These are phyloP conservation scores for Aspergillus terreus DNA, from an alignment of 2,329 filamentous ascomycete species.

Conservation along the genomic window DNA sequence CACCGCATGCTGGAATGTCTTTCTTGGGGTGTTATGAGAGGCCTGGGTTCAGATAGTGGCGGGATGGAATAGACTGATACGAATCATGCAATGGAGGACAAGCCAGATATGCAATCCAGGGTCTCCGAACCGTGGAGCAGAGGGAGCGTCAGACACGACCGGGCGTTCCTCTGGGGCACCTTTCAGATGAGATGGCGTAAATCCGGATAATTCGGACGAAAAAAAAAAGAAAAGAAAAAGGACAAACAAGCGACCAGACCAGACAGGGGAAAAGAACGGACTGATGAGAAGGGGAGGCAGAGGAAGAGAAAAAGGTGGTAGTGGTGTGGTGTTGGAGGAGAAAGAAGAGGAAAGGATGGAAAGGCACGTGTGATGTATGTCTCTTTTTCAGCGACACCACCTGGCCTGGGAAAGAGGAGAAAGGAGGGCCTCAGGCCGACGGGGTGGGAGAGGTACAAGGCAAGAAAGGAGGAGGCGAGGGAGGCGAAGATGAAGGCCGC, in stretches of 20 bases:
- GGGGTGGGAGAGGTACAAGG: not conserved
- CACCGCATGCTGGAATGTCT: constrained; percentile 15
- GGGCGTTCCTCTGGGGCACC: not conserved
- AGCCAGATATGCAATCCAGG: constrained; percentile 13
- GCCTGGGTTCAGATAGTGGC: too few species aligned
- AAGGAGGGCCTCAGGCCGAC: constrained; percentile 4
- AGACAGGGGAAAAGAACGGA: not conserved
- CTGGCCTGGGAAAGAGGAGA: not conserved
- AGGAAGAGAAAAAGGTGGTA: not conserved
- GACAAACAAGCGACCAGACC: not conserved
- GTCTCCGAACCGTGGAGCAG: constrained; percentile 5
- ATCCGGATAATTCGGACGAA: not conserved
- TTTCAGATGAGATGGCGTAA: not conserved
- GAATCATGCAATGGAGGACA: constrained; percentile 7
- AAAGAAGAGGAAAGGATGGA: constrained; percentile 9
- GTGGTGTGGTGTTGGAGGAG: too few species aligned
- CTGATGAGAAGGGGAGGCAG: not conserved
- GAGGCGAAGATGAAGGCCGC: not conserved
- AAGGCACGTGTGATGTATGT: constrained; percentile 14
- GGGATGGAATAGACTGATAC: too few species aligned
- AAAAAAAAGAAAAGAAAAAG: not conserved
- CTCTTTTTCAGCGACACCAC: constrained; percentile 4
- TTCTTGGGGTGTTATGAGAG: not conserved
- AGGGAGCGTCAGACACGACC: not conserved
- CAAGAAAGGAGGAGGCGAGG: not conserved